phyloP scores from a whole-genome alignment of 495 filamentous ascomycete species.

The Penicillium tannophilum region DNA sequence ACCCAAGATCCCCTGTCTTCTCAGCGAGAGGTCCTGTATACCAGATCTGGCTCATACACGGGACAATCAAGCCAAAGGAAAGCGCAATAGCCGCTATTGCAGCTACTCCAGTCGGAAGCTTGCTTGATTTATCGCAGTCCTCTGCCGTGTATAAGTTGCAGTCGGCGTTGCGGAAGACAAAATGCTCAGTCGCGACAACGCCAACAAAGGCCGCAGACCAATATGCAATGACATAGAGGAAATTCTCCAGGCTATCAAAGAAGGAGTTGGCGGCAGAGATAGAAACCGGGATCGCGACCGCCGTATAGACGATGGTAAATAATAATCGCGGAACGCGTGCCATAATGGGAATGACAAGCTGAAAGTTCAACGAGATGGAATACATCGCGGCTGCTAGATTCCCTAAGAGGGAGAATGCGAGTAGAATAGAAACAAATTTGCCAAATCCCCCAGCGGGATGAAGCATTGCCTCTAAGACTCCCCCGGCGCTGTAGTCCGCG shows the following conservation, averaged over 20 bases:
- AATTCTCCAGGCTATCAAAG: constrained; percentile 1
- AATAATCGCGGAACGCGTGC: not conserved
- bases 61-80: constrained; percentile 1
- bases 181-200: not conserved
- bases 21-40: constrained; percentile 2
- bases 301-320: constrained; percentile 1
- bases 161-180: constrained; percentile 2
- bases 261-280: not conserved
- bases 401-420: not conserved
- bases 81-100: not conserved
- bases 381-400: constrained; percentile 3
- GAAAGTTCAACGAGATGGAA: constrained; percentile 2
- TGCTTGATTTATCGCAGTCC: not conserved
- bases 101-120: not conserved
- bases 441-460: constrained; percentile 1
- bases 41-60: constrained; percentile 1
- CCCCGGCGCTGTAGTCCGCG: not conserved
- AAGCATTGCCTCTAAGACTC: not conserved
- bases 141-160: not conserved
- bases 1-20: constrained; percentile 3
- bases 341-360: constrained; percentile 5
- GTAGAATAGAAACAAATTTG: not conserved
- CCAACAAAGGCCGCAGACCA: constrained; percentile 2
- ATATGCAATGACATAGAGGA: constrained; percentile 5
- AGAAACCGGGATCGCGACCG: constrained; percentile 2